These are phyloP conservation scores for Vitis riparia DNA, from an alignment of 164 flowering plant species.

Conservation along the genomic window DNA sequence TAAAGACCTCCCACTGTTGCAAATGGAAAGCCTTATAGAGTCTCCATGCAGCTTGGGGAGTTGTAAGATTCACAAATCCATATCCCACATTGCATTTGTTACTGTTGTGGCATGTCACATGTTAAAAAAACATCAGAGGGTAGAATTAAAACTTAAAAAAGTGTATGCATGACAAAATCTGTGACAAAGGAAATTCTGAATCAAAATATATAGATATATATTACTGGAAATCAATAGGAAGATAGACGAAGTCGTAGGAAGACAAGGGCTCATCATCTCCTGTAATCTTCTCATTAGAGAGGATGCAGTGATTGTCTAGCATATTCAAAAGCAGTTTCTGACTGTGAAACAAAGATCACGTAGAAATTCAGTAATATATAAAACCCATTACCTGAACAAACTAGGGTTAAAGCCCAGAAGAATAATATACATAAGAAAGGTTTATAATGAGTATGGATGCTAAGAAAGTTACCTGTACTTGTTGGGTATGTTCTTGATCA, in stretches of 20 bases:
- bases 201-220: slow-evolving; percentile 3
- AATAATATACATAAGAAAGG: too few species aligned
- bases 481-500: slow-evolving; percentile 99
- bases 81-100: slow-evolving; percentile 99
- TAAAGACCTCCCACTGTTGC: slow-evolving; percentile 91
- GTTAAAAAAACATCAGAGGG: too few species aligned
- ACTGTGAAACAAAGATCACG: slow-evolving; percentile 36
- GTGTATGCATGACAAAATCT: too few species aligned
- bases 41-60: slow-evolving; percentile 80
- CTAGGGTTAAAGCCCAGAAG: too few species aligned
- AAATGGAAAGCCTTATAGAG: slow-evolving; percentile 81
- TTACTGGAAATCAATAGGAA: slow-evolving; percentile 93
- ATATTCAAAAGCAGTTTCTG: slow-evolving; percentile 84
- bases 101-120: slow-evolving; percentile 24
- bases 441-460: too few species aligned
- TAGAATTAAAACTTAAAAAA: too few species aligned
- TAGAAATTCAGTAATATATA: background rate
- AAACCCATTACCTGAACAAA: background rate
- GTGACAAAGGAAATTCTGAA: too few species aligned
- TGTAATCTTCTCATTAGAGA: slow-evolving; percentile 76
- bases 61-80: slow-evolving; percentile 90
- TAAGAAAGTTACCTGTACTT: slow-evolving; percentile 68
- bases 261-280: slow-evolving; percentile 68
- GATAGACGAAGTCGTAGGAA: slow-evolving; percentile 87
- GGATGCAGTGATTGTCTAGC: slow-evolving; percentile 93